Percentiles rank a stretch among this genome's conserved stretches.
phyloP scores from a whole-genome alignment of 768 basidiomycete species.

The Hericium coralloides region DNA sequence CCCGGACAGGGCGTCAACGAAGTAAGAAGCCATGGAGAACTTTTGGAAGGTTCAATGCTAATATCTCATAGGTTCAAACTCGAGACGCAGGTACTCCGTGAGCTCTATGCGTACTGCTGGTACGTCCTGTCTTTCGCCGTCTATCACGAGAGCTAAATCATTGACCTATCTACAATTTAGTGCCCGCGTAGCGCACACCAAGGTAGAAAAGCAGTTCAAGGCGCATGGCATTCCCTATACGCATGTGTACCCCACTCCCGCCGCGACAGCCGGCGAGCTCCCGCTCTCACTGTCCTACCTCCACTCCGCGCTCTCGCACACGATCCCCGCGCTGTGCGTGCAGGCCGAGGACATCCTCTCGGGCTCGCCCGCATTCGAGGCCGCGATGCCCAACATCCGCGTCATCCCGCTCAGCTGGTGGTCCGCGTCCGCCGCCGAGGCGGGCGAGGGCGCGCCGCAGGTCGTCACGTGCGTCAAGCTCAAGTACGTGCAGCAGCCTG shows the following conservation, averaged over 20 bases:
- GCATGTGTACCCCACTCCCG: slow-evolving; percentile 52
- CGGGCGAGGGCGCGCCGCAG: slow-evolving; percentile 23
- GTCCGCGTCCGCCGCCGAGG: slow-evolving; percentile 31
- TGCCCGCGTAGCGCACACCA: slow-evolving; percentile 84
- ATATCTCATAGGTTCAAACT: slow-evolving; percentile 43
- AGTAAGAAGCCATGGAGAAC: background rate
- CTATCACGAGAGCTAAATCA: background rate
- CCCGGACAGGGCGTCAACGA: slow-evolving; percentile 1
- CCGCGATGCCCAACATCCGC: slow-evolving; percentile 87
- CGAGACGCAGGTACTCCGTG: slow-evolving; percentile 62
- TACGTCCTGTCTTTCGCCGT: slow-evolving; percentile 22
- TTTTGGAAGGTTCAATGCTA: background rate
- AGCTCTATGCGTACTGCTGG: slow-evolving; percentile 87
- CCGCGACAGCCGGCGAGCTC: slow-evolving; percentile 21
- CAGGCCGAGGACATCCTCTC: slow-evolving; percentile 74
- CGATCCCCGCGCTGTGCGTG: slow-evolving; percentile 79
- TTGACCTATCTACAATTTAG: slow-evolving; percentile 31
- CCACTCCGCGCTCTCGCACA: slow-evolving; percentile 66
- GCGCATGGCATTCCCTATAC: slow-evolving; percentile 68
- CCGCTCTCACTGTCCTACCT: slow-evolving; percentile 42
- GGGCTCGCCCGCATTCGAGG: slow-evolving; percentile 80
- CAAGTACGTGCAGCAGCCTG: slow-evolving; percentile 81
- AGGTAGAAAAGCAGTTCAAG: slow-evolving; percentile 84
- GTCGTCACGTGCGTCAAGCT: slow-evolving; percentile 88
- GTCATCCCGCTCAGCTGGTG: slow-evolving; percentile 90